These are phyloP conservation scores for Hericium rajendrae DNA, from an alignment of 768 basidiomycete genomes.

Conservation along the genomic window DNA sequence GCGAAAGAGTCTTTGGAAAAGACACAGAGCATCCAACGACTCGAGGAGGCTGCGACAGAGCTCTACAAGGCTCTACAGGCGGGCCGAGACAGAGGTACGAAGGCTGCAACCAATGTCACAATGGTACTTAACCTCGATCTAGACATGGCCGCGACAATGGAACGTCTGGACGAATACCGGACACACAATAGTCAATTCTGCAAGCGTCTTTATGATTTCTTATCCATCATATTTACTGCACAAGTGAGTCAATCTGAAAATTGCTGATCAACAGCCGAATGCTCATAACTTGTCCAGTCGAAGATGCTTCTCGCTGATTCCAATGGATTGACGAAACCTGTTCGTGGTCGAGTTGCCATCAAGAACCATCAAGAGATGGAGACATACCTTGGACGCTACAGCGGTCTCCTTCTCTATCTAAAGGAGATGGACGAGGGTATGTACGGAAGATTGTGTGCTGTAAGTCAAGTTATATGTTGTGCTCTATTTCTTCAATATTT, in stretches of 20 bases:
- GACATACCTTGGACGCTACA: conserved; percentile 76
- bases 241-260: conserved; percentile 41
- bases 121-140: conserved; percentile 1
- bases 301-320: conserved; percentile 58
- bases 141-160: conserved; percentile 98
- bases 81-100: conserved; percentile 74
- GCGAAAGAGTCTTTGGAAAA: conserved; percentile 89
- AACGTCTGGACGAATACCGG: conserved; percentile 81
- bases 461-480: conserved; percentile 25
- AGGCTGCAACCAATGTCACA: too few species aligned
- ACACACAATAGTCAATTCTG: conserved; percentile 90
- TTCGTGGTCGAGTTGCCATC: conserved; percentile 38
- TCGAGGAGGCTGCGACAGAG: conserved; percentile 78
- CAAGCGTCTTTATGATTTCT: conserved; percentile 82
- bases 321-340: conserved; percentile 40
- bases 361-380: conserved; percentile 68
- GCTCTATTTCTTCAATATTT: neutral
- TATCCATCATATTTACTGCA: conserved; percentile 85
- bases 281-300: conserved; percentile 31
- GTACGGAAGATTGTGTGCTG: conserved; percentile 86
- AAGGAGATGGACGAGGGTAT: conserved; percentile 92
- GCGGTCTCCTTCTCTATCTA: conserved; percentile 83
- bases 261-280: neutral
- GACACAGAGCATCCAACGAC: conserved; percentile 55
- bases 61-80: conserved; percentile 95